Conservation (phyloP, 2,329 filamentous ascomycete genomes). For the Dothidotthia symphoricarpi region DNA sequence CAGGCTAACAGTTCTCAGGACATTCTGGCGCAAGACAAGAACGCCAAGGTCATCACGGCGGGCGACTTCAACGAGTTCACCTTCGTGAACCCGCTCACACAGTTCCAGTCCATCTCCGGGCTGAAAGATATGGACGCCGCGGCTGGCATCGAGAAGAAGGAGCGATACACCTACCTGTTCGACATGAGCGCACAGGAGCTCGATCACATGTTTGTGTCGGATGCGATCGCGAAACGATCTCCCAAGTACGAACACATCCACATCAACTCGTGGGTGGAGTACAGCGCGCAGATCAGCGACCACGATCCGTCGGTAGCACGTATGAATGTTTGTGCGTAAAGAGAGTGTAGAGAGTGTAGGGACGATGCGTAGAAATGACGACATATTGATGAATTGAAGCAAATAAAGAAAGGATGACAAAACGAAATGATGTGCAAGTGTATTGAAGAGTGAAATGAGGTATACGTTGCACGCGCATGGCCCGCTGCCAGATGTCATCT, state of each 20-base stretch:
- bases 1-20: constrained; percentile 35
- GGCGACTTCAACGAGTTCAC: constrained; percentile 74
- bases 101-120: constrained; percentile 55
- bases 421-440: no score
- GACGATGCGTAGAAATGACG: no score
- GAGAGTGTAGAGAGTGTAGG: no score
- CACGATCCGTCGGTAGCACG: constrained; percentile 67
- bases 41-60: constrained; percentile 59
- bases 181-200: constrained; percentile 69
- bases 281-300: constrained; percentile 59
- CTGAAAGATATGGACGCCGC: constrained; percentile 64
- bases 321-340: constrained; percentile 57
- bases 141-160: constrained; percentile 50
- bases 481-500: no score
- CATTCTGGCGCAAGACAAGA: constrained; percentile 57
- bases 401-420: no score
- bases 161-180: constrained; percentile 70
- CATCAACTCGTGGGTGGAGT: constrained; percentile 63
- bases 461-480: no score
- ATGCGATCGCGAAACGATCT: constrained; percentile 45
- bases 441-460: no score
- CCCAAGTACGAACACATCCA: constrained; percentile 65
- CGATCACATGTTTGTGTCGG: constrained; percentile 68
- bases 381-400: no score
- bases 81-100: constrained; percentile 59